phyloP scores from a whole-genome alignment of 768 basidiomycete genomes.

The Phlebiopsis flavidoalba region DNA sequence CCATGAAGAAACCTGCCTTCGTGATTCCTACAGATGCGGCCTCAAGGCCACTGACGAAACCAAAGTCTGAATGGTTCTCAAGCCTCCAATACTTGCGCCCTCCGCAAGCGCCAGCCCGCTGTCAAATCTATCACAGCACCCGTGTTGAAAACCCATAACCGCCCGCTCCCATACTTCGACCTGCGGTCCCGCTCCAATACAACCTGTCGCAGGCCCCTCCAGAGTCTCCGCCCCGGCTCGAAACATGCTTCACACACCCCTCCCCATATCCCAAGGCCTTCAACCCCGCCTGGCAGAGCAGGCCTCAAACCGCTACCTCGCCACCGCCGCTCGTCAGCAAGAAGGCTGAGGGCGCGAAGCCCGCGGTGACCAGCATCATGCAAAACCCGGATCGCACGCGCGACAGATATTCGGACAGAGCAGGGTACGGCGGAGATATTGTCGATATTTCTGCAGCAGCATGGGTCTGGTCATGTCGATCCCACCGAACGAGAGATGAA shows the following conservation, averaged over 20 bases:
- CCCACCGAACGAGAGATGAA: constrained; percentile 32
- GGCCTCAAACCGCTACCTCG: constrained; percentile 22
- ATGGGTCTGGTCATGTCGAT: constrained; percentile 32
- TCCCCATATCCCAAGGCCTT: neutral
- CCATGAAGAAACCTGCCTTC: neutral
- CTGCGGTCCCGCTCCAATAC: neutral
- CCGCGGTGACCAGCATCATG: constrained; percentile 39
- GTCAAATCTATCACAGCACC: neutral
- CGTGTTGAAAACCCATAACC: neutral
- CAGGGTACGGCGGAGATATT: constrained; percentile 45
- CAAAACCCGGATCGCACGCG: constrained; percentile 47
- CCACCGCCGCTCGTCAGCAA: constrained; percentile 21
- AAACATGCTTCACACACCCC: neutral
- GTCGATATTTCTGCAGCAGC: constrained; percentile 47
- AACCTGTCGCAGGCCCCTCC: neutral
- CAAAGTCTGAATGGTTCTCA: neutral
- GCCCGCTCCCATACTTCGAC: neutral
- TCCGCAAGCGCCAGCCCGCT: neutral
- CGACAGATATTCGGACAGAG: constrained; percentile 49
- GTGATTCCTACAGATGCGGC: neutral
- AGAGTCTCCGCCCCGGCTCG: neutral
- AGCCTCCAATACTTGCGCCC: neutral
- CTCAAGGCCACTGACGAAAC: neutral
- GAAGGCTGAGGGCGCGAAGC: constrained; percentile 15
- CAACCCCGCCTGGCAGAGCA: neutral